Evolutionary conservation across 192 early-diverging fungal genomes (phyloP).

Genomic region (Backusella tarrabulga): DNA sequence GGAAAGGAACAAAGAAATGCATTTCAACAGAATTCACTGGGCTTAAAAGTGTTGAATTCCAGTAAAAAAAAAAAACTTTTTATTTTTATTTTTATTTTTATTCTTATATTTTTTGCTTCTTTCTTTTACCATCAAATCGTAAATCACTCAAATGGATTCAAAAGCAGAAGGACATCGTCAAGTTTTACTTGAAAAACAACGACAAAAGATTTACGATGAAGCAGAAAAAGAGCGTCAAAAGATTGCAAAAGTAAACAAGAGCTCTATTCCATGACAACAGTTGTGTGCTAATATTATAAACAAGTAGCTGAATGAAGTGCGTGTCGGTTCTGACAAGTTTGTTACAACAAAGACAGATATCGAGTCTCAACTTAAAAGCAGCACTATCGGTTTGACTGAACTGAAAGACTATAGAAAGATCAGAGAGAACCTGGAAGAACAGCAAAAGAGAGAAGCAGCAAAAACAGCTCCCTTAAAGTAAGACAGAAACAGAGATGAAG

Average conservation of each 20-base stretch:
- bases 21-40: not conserved
- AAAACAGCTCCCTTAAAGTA: slow-evolving; percentile 51
- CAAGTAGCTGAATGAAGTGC: slow-evolving; percentile 62
- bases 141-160: slow-evolving; percentile 15
- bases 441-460: slow-evolving; percentile 70
- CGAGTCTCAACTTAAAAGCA: slow-evolving; percentile 82
- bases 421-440: slow-evolving; percentile 77
- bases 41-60: not conserved
- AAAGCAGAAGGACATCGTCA: slow-evolving; percentile 57
- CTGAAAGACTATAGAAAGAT: slow-evolving; percentile 91
- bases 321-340: slow-evolving; percentile 73
- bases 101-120: not conserved
- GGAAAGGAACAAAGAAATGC: not conserved
- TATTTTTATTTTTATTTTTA: no score
- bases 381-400: slow-evolving; percentile 86
- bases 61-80: not conserved
- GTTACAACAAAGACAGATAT: slow-evolving; percentile 72
- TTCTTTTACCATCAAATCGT: not conserved
- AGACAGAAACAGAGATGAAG: not conserved
- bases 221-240: slow-evolving; percentile 69
- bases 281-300: not conserved
- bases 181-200: slow-evolving; percentile 64
- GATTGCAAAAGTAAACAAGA: slow-evolving; percentile 57
- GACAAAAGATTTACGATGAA: slow-evolving; percentile 66
- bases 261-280: not conserved